Percentiles rank a stretch among this genome's conserved stretches.
phyloP scores from a whole-genome alignment of 192 early-diverging fungal species.

The Blastocladiella britannica region DNA sequence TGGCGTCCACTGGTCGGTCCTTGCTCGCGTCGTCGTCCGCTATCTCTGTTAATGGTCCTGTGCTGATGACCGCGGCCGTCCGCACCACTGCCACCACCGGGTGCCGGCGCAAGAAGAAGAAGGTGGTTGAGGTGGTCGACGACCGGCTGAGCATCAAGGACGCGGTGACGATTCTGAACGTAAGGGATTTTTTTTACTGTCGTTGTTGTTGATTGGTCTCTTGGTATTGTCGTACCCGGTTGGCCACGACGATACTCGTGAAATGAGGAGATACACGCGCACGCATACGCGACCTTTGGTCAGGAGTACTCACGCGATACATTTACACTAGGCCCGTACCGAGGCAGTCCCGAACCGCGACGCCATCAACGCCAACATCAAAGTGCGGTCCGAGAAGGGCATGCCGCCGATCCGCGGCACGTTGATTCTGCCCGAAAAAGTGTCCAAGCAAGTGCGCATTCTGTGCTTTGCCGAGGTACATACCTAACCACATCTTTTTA shows the following conservation, averaged over 20 bases:
- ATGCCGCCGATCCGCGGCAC: slow-evolving; percentile 63
- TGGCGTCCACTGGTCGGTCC: too few relatives aligned
- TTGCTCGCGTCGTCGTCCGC: too few relatives aligned
- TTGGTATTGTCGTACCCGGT: too few relatives aligned
- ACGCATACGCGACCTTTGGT: too few relatives aligned
- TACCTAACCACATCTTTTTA: too few relatives aligned
- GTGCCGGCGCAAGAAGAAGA: neutral
- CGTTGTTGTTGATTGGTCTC: too few relatives aligned
- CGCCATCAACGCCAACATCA: neutral
- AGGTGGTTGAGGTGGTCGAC: neutral
- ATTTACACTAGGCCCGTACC: too few relatives aligned
- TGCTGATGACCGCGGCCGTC: neutral
- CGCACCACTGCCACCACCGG: neutral
- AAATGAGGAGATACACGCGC: too few relatives aligned
- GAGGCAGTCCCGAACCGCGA: too few relatives aligned
- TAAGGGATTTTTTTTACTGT: neutral
- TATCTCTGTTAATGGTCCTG: too few relatives aligned
- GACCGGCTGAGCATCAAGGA: neutral
- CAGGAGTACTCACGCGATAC: too few relatives aligned
- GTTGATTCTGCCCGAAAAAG: slow-evolving; percentile 38
- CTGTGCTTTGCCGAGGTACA: slow-evolving; percentile 66
- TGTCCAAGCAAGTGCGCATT: slow-evolving; percentile 31
- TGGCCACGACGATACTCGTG: too few relatives aligned
- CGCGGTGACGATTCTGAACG: neutral
- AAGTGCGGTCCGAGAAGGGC: slow-evolving; percentile 31